These are phyloP conservation scores for Aspergillus sparsus DNA, from an alignment of 495 filamentous ascomycete species.

Conservation along the genomic window DNA sequence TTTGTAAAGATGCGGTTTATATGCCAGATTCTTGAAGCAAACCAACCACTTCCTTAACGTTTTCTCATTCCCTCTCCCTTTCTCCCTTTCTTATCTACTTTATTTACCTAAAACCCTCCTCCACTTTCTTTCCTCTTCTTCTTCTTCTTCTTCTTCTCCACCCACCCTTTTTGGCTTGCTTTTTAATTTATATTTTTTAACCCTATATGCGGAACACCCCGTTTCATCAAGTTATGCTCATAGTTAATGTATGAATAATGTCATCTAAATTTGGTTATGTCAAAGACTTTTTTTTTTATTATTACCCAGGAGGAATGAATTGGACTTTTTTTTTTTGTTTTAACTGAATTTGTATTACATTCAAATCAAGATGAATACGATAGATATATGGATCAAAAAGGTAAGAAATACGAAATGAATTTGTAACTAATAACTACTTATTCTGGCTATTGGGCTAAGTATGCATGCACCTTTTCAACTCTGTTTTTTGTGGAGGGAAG, in stretches of 20 bases:
- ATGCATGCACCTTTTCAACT: no score
- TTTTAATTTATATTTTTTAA: not conserved
- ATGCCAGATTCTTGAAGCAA: constrained; percentile 39
- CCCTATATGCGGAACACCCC: no score
- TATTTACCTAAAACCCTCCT: not conserved
- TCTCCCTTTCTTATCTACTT: not conserved
- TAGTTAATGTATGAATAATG: constrained; percentile 27
- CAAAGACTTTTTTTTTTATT: no score
- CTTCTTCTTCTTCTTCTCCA: not conserved
- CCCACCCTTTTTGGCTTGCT: not conserved
- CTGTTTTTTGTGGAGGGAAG: no score
- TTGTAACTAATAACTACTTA: no score
- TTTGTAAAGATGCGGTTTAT: constrained; percentile 79
- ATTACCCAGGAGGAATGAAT: no score
- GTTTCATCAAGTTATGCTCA: constrained; percentile 7
- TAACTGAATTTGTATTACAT: not conserved
- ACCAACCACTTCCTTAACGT: no score
- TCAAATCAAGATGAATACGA: no score
- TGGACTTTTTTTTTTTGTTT: not conserved
- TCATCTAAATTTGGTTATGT: constrained; percentile 19
- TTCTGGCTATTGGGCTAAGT: no score
- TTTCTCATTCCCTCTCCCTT: no score
- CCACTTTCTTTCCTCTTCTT: not conserved
- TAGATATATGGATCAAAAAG: no score
- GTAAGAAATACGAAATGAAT: no score